These are phyloP conservation scores for Pyrus pyrifolia DNA, from an alignment of 306 rosid genomes.

Conservation along the genomic window DNA sequence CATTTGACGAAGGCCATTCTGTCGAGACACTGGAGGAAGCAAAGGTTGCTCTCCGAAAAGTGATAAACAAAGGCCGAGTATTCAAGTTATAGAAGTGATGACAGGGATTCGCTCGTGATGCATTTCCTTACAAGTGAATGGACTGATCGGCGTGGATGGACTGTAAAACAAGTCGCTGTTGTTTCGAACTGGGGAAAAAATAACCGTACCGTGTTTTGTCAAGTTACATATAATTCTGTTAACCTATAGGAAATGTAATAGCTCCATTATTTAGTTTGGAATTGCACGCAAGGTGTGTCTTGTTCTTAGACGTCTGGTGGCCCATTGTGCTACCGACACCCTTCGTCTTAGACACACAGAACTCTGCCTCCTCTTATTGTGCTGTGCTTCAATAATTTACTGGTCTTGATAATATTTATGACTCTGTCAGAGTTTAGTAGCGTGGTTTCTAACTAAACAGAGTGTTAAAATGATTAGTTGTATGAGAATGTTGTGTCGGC, in stretches of 20 bases:
- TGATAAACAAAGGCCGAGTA: slow-evolving; percentile 62
- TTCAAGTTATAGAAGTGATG: slow-evolving; percentile 53
- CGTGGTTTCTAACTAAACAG: too few species aligned
- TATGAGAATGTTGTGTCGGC: too few species aligned
- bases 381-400: neutral
- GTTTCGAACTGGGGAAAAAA: neutral
- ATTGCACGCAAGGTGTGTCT: neutral
- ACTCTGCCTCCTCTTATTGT: neutral
- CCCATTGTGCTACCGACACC: neutral
- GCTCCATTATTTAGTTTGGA: slow-evolving; percentile 1
- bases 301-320: neutral
- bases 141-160: slow-evolving; percentile 1
- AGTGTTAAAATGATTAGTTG: too few species aligned
- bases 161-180: neutral
- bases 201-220: neutral
- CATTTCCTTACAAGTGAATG: neutral
- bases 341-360: too few species aligned
- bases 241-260: neutral
- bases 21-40: slow-evolving; percentile 95
- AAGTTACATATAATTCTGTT: neutral
- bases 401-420: neutral
- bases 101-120: neutral
- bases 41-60: slow-evolving; percentile 81
- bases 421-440: too few species aligned
- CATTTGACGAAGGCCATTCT: slow-evolving; percentile 83